Conservation (phyloP, 768 basidiomycete species). For the Lactarius hengduanensis region DNA sequence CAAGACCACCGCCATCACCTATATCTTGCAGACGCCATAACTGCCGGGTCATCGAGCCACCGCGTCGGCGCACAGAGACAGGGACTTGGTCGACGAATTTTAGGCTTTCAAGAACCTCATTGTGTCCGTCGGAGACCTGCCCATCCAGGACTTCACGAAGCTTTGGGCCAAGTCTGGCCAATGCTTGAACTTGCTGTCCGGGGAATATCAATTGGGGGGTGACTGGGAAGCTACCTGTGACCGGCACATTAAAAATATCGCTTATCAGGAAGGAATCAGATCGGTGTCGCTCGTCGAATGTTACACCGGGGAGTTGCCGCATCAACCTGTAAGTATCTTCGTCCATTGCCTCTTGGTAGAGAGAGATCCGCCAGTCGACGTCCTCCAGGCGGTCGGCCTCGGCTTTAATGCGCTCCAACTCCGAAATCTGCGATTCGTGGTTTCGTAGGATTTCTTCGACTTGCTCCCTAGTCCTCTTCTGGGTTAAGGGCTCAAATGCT, state of each 20-base stretch:
- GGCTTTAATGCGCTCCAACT: neutral
- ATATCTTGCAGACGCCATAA: neutral
- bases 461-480: neutral
- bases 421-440: neutral
- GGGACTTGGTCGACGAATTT: neutral
- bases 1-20: constrained; percentile 2
- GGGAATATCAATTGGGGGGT: neutral
- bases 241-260: too few relatives aligned
- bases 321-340: neutral
- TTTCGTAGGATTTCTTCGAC: neutral
- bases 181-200: neutral
- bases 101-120: neutral
- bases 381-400: neutral
- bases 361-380: neutral
- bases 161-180: neutral
- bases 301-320: neutral
- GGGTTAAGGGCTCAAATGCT: neutral
- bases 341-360: neutral
- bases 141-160: constrained; percentile 2
- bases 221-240: too few relatives aligned
- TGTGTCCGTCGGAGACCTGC: neutral
- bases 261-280: neutral
- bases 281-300: neutral
- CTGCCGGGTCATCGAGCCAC: neutral
- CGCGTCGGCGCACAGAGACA: too few relatives aligned